Evolutionary conservation across 108 stramenopile genomes (phyloP), one percentile per base, ranked within the genome.

Genomic region (Pseudonitzschia pungens): DNA sequence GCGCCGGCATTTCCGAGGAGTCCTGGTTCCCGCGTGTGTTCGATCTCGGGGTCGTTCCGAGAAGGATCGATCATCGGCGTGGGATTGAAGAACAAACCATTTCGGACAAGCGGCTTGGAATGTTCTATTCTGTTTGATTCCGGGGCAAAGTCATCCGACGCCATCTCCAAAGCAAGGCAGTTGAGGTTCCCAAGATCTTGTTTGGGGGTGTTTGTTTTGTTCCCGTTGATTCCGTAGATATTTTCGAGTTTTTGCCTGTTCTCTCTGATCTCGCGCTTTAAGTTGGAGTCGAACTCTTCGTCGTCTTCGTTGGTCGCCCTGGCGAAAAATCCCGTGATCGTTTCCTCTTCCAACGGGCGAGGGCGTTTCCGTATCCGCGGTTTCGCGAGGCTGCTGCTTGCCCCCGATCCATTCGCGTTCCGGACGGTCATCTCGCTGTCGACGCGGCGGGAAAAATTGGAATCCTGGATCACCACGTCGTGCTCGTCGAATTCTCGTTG

Each of bases 241-340:
- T 67, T 28, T 48, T 72, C 71, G 28, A 92, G 32, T 27, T 52
- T 54, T 18, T 73, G 59, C 44, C 87, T 73, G 32, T 86, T 71
- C 44, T 81, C 81, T 56, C 68, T 67, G 33, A 82, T 42, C 70
- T 94, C 88, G 52, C 55, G 33, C 59, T 80, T 81, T 75, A 85
- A 86, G 43, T 81, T 84, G 24, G 50, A 48, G 48, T 92, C 88
- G 76, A 92, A 95, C 65, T 92, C 89, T 10, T 86, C 80, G 79
- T 95, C 87, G 71, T 95, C 94, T 69, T 95, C 91, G 28, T 85
- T 87, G 18, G 90, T 92, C 1, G 81, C 91, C 22, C 93, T 79
- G 0, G 70, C 69, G 76, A 92, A 89, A 82, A 95, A 95, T 27
- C 87, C 91, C 14, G 90, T 79, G 21, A 94, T 51, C 26, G 75